Base-by-base conservation (phyloP, 108 stramenopile species). In the Nitzschia palea region DNA sequence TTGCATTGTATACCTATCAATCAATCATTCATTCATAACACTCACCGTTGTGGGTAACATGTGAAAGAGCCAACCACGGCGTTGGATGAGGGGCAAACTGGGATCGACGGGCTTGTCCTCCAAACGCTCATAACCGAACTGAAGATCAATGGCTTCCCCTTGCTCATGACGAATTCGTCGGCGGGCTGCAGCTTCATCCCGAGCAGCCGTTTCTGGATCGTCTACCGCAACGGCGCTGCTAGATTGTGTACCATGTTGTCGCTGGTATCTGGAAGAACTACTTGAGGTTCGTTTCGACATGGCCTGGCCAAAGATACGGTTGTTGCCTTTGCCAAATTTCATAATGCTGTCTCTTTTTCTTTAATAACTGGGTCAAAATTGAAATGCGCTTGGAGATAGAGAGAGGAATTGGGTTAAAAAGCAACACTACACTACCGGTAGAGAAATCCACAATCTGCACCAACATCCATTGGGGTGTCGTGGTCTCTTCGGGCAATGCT, bases 51-150 rank as follows among this genome's bases (percentile, higher is more conserved):
- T 91, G n/a, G 96, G 79, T 28, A 93, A 44, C 74, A 97, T 88
- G 59, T 98, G 89, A 65, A 94, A 93, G 8, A 97, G 74, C 95
- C 95, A 98, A 31, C 96, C 97, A 2, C 89, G 68, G 4, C 60
- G 60, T 63, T 75, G 53, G 10, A 47, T 31, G 23, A 28, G 20
- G 2, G 51, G 44, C 31, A 34, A 67, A 29, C 70, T 55, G 14
- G 60, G 26, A 28, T 59, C 56, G 23, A 40, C 17, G 18, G 55
- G 48, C 35, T 77, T 64, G 33, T 66, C 47, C 45, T 83, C 80
- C 33, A 80, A 76, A 25, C 81, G 71, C 8, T 72, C 71, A 48
- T 80, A 82, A 9, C 86, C 89, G 75, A 90, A 90, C 56, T 73
- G 66, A n/a, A 33, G 29, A 44, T 87, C 89, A 22, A 87, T 67